A percentile compares a stretch with the other conserved stretches of the same genome.
Evolutionary conservation across 345 rosid species (phyloP).

Genomic region (Linum tenue): DNA sequence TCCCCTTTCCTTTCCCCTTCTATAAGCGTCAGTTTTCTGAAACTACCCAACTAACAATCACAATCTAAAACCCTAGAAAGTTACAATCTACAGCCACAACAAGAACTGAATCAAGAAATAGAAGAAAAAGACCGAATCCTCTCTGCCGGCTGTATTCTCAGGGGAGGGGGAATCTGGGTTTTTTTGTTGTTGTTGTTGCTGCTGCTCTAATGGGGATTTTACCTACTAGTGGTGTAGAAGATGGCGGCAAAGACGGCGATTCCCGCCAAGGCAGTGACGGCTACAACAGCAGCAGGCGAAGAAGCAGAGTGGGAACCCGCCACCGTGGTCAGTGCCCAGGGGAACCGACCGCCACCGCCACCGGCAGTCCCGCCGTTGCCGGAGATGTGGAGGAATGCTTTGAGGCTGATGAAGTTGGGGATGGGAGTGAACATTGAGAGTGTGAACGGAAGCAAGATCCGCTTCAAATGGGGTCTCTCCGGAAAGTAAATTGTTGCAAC

Average conservation of each 20-base stretch:
- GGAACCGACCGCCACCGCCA: constrained; percentile 34
- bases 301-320: constrained; percentile 40
- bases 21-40: constrained; percentile 3
- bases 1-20: constrained; percentile 31
- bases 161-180: too few species aligned
- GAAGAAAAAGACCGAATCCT: neutral
- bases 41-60: constrained; percentile 4
- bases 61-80: neutral
- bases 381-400: constrained; percentile 25
- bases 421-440: constrained; percentile 14
- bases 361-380: constrained; percentile 14
- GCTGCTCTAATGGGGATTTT: neutral
- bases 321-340: constrained; percentile 31
- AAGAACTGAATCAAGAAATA: neutral
- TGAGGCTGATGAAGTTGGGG: neutral
- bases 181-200: neutral
- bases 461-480: constrained; percentile 11
- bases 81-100: neutral
- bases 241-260: constrained; percentile 49
- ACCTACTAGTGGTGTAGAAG: constrained; percentile 47
- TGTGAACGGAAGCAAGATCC: constrained; percentile 6
- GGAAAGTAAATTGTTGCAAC: too few species aligned
- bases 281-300: constrained; percentile 60
- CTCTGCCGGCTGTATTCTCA: too few species aligned
- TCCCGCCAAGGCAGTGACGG: constrained; percentile 61